These are phyloP conservation scores for Alternaria gaisen DNA, from an alignment of 2,329 filamentous ascomycete species.

Conservation along the genomic window DNA sequence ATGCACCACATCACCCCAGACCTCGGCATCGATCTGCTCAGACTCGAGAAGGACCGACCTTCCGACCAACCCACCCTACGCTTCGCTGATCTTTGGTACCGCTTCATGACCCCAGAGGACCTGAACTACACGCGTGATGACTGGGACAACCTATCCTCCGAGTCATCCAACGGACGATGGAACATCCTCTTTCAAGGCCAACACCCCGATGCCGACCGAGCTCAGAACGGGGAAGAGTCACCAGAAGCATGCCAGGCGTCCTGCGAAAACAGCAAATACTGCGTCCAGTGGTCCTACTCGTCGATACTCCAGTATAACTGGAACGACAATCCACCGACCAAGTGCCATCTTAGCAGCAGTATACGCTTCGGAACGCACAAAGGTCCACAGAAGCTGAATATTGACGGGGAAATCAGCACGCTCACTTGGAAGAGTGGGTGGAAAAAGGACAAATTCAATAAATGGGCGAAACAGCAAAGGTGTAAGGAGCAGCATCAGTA, in stretches of 20 bases:
- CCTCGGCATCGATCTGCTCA: slow-evolving; percentile 56
- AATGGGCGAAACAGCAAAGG: slow-evolving; percentile 40
- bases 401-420: slow-evolving; percentile 20
- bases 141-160: slow-evolving; percentile 47
- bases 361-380: slow-evolving; percentile 36
- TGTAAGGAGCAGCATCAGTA: slow-evolving; percentile 31
- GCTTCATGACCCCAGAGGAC: slow-evolving; percentile 41
- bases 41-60: slow-evolving; percentile 54
- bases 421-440: slow-evolving; percentile 44
- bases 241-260: slow-evolving; percentile 41
- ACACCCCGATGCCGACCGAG: slow-evolving; percentile 25
- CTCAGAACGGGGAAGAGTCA: slow-evolving; percentile 33
- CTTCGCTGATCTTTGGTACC: slow-evolving; percentile 40
- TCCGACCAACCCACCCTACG: slow-evolving; percentile 31
- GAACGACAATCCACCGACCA: slow-evolving; percentile 45
- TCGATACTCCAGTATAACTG: slow-evolving; percentile 35
- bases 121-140: slow-evolving; percentile 35
- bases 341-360: slow-evolving; percentile 45
- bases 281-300: slow-evolving; percentile 48
- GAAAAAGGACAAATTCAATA: slow-evolving; percentile 39
- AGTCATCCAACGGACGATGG: slow-evolving; percentile 40
- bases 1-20: slow-evolving; percentile 57
- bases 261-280: slow-evolving; percentile 39
- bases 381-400: slow-evolving; percentile 20
- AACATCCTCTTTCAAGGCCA: slow-evolving; percentile 44